Conservation (phyloP, 2,329 filamentous ascomycete species). For the Claviceps humidiphila region DNA sequence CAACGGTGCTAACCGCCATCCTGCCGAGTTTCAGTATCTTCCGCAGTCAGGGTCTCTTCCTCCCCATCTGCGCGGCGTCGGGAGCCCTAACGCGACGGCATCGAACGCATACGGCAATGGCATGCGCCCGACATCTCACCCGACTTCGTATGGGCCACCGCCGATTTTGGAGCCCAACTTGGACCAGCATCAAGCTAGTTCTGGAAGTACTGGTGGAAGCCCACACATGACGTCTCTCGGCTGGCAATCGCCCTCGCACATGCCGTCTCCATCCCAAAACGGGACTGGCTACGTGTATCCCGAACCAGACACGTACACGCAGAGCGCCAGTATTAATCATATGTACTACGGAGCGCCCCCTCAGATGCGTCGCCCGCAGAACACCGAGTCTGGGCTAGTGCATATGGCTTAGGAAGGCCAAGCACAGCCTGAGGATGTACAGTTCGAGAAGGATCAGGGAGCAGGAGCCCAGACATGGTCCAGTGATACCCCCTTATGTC, state of each 20-base stretch:
- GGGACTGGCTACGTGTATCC: conserved; percentile 63
- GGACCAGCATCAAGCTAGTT: conserved; percentile 57
- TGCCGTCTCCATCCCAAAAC: conserved; percentile 55
- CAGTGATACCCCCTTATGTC: conserved; percentile 12
- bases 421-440: conserved; percentile 2
- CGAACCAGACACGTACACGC: conserved; percentile 63
- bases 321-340: conserved; percentile 45
- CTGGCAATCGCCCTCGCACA: conserved; percentile 77
- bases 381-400: conserved; percentile 50
- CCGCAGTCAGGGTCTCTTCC: conserved; percentile 62
- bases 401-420: conserved; percentile 24
- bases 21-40: conserved; percentile 58
- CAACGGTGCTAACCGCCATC: conserved; percentile 50
- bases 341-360: conserved; percentile 60
- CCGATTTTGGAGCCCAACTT: conserved; percentile 75
- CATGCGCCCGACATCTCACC: conserved; percentile 71
- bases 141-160: conserved; percentile 67
- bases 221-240: conserved; percentile 72
- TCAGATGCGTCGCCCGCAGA: conserved; percentile 57
- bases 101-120: conserved; percentile 37
- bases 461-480: conserved; percentile 3
- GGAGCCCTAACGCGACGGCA: conserved; percentile 56
- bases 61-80: conserved; percentile 66
- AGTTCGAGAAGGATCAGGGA: neutral
- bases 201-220: conserved; percentile 63